Percentiles rank a stretch among this genome's conserved stretches.
Conservation (phyloP, 768 basidiomycete species). For the Mycena sanguinolenta region DNA sequence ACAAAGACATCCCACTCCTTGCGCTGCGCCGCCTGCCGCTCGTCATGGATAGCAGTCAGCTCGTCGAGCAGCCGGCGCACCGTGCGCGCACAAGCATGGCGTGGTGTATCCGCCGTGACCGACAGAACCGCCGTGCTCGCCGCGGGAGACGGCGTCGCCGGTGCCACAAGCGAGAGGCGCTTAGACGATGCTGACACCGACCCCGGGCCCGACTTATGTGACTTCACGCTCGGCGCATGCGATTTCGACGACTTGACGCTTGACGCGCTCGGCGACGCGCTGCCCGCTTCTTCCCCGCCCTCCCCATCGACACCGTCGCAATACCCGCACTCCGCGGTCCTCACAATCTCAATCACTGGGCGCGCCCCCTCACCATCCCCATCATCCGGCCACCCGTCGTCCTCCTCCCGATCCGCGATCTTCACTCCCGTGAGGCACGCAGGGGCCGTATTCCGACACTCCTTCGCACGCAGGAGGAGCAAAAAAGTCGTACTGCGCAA, state of each 20-base stretch:
- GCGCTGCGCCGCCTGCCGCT: constrained; percentile 74
- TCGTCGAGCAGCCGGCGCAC: constrained; percentile 80
- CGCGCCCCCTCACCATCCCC: constrained; percentile 50
- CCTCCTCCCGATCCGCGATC: constrained; percentile 86
- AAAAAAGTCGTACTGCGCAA: constrained; percentile 85
- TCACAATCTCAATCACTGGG: constrained; percentile 60
- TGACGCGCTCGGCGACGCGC: constrained; percentile 27
- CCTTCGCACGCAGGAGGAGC: constrained; percentile 78
- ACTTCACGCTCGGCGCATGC: constrained; percentile 45
- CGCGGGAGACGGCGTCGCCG: not conserved
- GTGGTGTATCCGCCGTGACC: constrained; percentile 73
- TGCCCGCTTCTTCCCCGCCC: constrained; percentile 37
- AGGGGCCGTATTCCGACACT: constrained; percentile 81
- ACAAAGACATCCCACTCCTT: constrained; percentile 94
- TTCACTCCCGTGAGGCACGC: constrained; percentile 90
- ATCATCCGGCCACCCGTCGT: constrained; percentile 82
- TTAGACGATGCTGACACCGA: constrained; percentile 63
- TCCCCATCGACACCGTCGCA: constrained; percentile 46
- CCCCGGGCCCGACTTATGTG: too few relatives aligned
- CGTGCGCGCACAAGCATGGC: constrained; percentile 82
- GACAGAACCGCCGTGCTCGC: constrained; percentile 58
- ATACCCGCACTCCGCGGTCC: constrained; percentile 53
- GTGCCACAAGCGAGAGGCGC: constrained; percentile 52
- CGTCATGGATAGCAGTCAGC: constrained; percentile 87
- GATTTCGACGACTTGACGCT: constrained; percentile 22